Conservation (phyloP, 2,329 filamentous ascomycete genomes). For the Whalleya microplaca region DNA sequence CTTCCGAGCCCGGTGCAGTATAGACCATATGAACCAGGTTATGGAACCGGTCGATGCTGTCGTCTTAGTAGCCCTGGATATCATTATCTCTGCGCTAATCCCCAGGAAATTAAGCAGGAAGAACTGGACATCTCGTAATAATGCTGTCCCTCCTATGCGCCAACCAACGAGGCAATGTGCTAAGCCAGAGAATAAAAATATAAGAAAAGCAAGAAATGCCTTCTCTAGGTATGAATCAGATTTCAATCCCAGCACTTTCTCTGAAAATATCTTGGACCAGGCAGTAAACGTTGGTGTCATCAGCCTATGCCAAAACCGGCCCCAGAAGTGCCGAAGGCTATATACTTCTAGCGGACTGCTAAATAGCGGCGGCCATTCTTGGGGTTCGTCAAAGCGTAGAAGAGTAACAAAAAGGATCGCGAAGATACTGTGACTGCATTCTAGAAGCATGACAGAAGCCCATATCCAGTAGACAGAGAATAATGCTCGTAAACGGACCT, state of each 20-base stretch:
- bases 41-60: neutral
- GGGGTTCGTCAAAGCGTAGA: neutral
- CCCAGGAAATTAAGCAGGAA: neutral
- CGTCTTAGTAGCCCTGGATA: neutral
- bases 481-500: neutral
- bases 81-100: neutral
- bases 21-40: neutral
- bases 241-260: neutral
- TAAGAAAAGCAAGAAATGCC: neutral
- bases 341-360: neutral
- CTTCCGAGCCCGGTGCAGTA: neutral
- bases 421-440: neutral
- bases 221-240: neutral
- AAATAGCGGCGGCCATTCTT: conserved; percentile 1
- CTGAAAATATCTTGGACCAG: neutral
- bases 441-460: neutral
- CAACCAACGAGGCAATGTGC: neutral
- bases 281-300: neutral
- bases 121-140: neutral
- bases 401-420: neutral
- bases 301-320: neutral
- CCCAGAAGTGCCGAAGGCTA: neutral
- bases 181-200: neutral
- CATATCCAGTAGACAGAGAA: neutral
- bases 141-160: neutral